Evolutionary conservation across 192 early-diverging fungal genomes (phyloP), one percentile per base, ranked within the genome.

Genomic region (Entophlyctis helioformis): DNA sequence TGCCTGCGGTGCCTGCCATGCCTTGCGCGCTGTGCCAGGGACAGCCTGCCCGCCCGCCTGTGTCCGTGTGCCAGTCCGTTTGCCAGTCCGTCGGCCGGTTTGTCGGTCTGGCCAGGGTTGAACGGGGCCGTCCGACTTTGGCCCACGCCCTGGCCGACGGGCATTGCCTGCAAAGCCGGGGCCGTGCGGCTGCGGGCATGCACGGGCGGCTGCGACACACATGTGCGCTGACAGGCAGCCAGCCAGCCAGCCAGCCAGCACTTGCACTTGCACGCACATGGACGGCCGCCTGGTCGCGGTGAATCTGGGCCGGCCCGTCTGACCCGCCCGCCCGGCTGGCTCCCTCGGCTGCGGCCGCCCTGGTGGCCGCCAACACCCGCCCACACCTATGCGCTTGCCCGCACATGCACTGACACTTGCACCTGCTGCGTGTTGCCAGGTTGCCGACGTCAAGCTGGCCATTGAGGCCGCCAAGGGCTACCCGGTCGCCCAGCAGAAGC

Each of bases 391-490:
- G 21, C 36, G 20, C 36, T 40, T 23, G 13, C 12, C 28, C 20
- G 8, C 33, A 16, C 15, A 50, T 36, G 6, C 1, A 8, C 45
- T 20, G 7, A 46, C 10, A 7, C 6, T 15, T 13, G 28, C 9
- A 12, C 10, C 21, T 32, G 26, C 24, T 37, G 9, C 25, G 13
- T 13, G 26, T 42, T 18, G 21, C 27, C 61, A 88, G 85, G 72
- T 96, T 50, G 59, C 67, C 10, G 54, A 67, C 21, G 65, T 96
- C 43, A 96, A 96, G 51, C 56, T 74, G 45, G 81, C 80, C 64
- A 78, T 96, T 48, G 77, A 80, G 55, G 47, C 76, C 40, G 46
- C 51, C 31, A 76, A 92, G 51, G 83, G 83, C 8, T 83, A 78
- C 52, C 58, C 78, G 1, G 80, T 81, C 18, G 60, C 54, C 23